phyloP scores from a whole-genome alignment of 768 basidiomycete genomes.

The Tulasnella sp. region DNA sequence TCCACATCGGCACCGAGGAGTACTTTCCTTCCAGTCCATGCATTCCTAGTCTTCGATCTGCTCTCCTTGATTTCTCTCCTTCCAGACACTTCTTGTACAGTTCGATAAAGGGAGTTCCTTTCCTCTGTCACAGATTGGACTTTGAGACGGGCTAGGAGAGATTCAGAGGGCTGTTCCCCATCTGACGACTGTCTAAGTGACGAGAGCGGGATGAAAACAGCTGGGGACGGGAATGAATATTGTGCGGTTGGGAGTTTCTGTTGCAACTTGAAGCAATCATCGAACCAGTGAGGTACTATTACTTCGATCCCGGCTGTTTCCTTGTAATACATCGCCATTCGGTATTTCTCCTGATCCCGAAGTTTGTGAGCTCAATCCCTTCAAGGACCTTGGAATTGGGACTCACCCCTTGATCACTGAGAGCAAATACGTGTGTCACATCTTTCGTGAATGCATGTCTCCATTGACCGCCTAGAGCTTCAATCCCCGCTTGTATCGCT shows the following conservation, averaged over 20 bases:
- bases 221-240: conserved; percentile 49
- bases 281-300: conserved; percentile 87
- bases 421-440: conserved; percentile 74
- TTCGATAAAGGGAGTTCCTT: conserved; percentile 1
- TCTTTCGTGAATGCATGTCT: conserved; percentile 63
- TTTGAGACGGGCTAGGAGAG: not conserved
- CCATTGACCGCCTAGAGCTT: conserved; percentile 72
- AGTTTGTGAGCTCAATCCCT: not conserved
- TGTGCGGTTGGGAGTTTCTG: conserved; percentile 20
- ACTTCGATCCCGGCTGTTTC: conserved; percentile 40
- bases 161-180: too few relatives aligned
- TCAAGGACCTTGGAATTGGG: not conserved
- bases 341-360: conserved; percentile 18
- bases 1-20: conserved; percentile 49
- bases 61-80: not conserved
- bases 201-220: conserved; percentile 17
- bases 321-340: conserved; percentile 44
- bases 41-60: conserved; percentile 21
- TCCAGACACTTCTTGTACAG: conserved; percentile 1
- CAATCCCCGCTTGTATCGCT: conserved; percentile 57
- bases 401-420: conserved; percentile 26
- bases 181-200: not conserved
- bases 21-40: conserved; percentile 50
- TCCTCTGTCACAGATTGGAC: not conserved
- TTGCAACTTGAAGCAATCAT: conserved; percentile 37